These are phyloP conservation scores for Erodium chrysanthum DNA, from an alignment of 441 rosid genomes.

Conservation along the genomic window DNA sequence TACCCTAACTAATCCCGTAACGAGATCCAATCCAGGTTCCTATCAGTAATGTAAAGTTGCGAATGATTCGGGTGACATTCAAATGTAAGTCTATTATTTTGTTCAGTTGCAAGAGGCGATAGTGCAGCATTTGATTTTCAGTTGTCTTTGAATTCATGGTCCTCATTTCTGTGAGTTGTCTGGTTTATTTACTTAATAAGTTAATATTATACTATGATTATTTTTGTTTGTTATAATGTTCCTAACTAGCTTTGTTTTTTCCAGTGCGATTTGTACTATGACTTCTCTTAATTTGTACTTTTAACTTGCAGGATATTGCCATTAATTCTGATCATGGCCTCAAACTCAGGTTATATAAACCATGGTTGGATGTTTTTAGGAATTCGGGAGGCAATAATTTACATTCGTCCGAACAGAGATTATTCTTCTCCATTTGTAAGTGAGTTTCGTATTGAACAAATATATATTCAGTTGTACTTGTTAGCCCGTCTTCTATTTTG, in stretches of 20 bases:
- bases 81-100: neutral
- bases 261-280: neutral
- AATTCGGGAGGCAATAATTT: slow-evolving; percentile 56
- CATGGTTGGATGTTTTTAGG: slow-evolving; percentile 62
- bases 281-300: neutral
- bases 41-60: too few relatives aligned
- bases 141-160: neutral
- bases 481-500: slow-evolving; percentile 9
- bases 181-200: neutral
- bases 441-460: slow-evolving; percentile 6
- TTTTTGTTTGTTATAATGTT: neutral
- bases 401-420: slow-evolving; percentile 53
- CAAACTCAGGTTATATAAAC: slow-evolving; percentile 58
- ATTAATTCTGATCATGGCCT: slow-evolving; percentile 33
- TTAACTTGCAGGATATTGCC: slow-evolving; percentile 32
- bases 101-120: neutral
- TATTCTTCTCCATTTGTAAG: slow-evolving; percentile 77
- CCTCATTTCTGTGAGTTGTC: neutral
- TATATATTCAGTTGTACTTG: slow-evolving; percentile 7
- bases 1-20: too few relatives aligned
- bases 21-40: too few relatives aligned
- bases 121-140: neutral
- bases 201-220: too few relatives aligned
- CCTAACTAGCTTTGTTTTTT: neutral
- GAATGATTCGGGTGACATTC: too few relatives aligned